Evolutionary conservation across 495 filamentous ascomycete species (phyloP).

Genomic region (Neurospora sp.): DNA sequence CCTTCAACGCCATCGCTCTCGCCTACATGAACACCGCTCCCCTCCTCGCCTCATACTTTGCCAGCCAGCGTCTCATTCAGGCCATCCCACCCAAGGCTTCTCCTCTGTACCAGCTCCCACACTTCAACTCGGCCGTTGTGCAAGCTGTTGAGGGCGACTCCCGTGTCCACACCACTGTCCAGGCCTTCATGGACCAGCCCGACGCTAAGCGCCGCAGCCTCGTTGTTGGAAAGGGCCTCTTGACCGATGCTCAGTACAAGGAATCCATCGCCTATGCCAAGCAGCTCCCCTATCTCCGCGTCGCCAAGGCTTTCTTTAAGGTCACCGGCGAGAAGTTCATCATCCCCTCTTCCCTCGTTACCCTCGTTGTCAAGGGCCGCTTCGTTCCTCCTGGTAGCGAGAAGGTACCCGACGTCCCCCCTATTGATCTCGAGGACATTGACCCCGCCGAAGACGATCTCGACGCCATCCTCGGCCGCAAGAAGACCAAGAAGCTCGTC

Average conservation of each 20-base stretch:
- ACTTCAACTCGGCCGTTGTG: conserved; percentile 69
- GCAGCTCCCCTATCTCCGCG: conserved; percentile 68
- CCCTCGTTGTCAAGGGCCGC: conserved; percentile 89
- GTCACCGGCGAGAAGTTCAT: conserved; percentile 88
- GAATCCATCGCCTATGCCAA: conserved; percentile 63
- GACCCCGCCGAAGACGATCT: conserved; percentile 91
- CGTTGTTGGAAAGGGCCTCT: conserved; percentile 55
- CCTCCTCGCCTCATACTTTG: conserved; percentile 70
- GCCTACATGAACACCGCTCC: conserved; percentile 78
- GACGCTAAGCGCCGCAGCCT: conserved; percentile 62
- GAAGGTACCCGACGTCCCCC: conserved; percentile 60
- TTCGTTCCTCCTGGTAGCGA: conserved; percentile 77
- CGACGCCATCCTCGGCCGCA: conserved; percentile 75
- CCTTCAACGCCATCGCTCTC: conserved; percentile 78
- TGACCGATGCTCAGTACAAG: conserved; percentile 67
- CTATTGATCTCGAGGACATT: conserved; percentile 75
- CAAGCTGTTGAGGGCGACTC: conserved; percentile 66
- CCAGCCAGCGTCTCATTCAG: conserved; percentile 80
- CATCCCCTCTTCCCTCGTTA: conserved; percentile 85
- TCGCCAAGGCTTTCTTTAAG: conserved; percentile 98
- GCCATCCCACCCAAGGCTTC: conserved; percentile 73
- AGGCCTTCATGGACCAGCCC: conserved; percentile 76
- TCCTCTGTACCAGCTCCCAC: conserved; percentile 83
- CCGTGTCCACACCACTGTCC: conserved; percentile 65
- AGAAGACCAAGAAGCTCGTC: conserved; percentile 52